Evolutionary conservation across 2,329 filamentous ascomycete genomes (phyloP).

Genomic region (Talaromyces sp.): DNA sequence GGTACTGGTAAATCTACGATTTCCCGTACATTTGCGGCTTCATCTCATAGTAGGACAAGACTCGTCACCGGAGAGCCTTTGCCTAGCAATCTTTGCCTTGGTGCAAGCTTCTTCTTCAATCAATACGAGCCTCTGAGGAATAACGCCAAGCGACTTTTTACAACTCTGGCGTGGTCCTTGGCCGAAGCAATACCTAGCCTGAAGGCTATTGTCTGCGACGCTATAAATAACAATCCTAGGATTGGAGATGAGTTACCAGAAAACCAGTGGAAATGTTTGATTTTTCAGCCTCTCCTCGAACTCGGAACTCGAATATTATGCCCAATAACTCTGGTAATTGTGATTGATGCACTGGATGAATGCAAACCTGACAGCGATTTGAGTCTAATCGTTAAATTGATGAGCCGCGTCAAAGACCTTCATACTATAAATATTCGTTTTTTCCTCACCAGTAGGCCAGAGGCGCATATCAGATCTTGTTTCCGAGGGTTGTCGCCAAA

Average conservation of each 20-base stretch:
- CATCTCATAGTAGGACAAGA: neutral
- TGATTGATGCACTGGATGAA: constrained; percentile 29
- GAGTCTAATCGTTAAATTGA: constrained; percentile 23
- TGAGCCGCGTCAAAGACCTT: constrained; percentile 18
- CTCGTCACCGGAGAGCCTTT: neutral
- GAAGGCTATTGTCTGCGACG: neutral
- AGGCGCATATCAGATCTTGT: constrained; percentile 21
- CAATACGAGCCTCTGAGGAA: constrained; percentile 37
- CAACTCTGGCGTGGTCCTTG: constrained; percentile 24
- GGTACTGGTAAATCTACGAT: neutral
- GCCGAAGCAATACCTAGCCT: neutral
- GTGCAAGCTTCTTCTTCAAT: constrained; percentile 46
- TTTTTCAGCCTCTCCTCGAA: neutral
- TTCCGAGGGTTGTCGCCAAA: constrained; percentile 22
- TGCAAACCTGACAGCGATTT: constrained; percentile 26
- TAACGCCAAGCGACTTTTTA: constrained; percentile 34
- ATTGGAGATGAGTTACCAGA: neutral
- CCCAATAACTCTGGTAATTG: constrained; percentile 14
- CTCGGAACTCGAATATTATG: neutral
- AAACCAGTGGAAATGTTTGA: neutral
- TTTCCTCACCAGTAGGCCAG: constrained; percentile 31
- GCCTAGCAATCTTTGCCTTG: constrained; percentile 21
- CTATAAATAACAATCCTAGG: neutral
- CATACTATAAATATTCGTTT: constrained; percentile 23
- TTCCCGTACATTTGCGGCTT: neutral